These are phyloP conservation scores for Eimeria sp. DNA, from an alignment of 169 alveolate species.

Conservation along the genomic window DNA sequence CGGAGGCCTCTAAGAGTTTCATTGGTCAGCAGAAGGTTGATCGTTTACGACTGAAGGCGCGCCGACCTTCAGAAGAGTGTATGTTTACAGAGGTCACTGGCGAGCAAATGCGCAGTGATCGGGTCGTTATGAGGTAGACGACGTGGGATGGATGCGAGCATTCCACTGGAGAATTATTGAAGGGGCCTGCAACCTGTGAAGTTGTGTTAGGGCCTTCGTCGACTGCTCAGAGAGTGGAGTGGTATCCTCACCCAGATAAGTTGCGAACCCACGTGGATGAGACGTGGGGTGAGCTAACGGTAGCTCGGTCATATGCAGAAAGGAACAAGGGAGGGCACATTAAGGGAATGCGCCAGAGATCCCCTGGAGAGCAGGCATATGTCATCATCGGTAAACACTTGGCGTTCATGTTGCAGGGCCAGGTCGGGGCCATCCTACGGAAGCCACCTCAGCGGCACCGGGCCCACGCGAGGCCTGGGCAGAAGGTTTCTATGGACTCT, in stretches of 20 bases:
- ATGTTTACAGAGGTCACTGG: background rate
- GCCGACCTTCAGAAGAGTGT: background rate
- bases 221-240: background rate
- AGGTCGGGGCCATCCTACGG: too few species aligned
- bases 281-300: background rate
- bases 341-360: background rate
- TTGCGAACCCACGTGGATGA: background rate
- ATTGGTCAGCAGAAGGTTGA: background rate
- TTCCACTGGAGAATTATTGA: background rate
- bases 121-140: background rate
- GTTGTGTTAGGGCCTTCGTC: background rate
- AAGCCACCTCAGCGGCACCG: too few species aligned
- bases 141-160: background rate
- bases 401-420: too few species aligned
- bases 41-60: background rate
- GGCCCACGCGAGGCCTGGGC: too few species aligned
- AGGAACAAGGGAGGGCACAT: background rate
- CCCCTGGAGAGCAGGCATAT: background rate
- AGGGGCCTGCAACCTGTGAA: background rate
- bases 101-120: background rate
- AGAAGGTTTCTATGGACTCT: too few species aligned
- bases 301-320: background rate
- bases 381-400: background rate
- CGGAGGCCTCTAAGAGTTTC: background rate
- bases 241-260: background rate